Conservation (phyloP, 208 protist species). For the Novymonas esmeraldas region DNA sequence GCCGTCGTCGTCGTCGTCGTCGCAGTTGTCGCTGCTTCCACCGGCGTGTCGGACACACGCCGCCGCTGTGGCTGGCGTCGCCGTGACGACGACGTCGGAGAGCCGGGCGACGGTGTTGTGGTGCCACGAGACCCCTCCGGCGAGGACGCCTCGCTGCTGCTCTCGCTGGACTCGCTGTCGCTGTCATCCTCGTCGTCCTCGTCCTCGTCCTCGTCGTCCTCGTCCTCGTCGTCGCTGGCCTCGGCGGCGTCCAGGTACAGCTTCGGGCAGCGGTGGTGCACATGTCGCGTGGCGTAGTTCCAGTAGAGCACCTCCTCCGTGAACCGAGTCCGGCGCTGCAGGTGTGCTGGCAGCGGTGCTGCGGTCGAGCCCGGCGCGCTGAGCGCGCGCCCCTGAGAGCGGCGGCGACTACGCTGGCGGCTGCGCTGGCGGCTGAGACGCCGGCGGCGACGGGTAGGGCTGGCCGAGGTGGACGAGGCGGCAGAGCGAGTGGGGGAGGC, state of each 20-base stretch:
- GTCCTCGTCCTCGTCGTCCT: conserved; percentile 24
- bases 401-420: background rate
- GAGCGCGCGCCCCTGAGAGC: conserved; percentile 2
- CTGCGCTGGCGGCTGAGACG: background rate
- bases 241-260: conserved; percentile 45
- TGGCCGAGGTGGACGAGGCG: conserved; percentile 6
- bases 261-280: conserved; percentile 54
- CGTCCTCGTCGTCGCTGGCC: conserved; percentile 37
- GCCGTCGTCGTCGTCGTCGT: background rate
- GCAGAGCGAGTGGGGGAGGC: background rate
- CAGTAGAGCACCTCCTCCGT: conserved; percentile 42
- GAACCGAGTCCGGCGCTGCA: conserved; percentile 23
- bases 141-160: conserved; percentile 13
- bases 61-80: background rate
- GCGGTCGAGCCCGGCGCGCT: background rate
- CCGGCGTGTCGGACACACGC: background rate
- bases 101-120: background rate
- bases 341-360: background rate
- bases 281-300: conserved; percentile 49
- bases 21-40: no score
- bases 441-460: background rate
- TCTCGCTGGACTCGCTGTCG: conserved; percentile 7
- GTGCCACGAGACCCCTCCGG: background rate
- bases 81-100: no score
- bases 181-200: conserved; percentile 22